These are phyloP conservation scores for Coemansia sp. DNA, from an alignment of 192 early-diverging fungal species.

Conservation along the genomic window DNA sequence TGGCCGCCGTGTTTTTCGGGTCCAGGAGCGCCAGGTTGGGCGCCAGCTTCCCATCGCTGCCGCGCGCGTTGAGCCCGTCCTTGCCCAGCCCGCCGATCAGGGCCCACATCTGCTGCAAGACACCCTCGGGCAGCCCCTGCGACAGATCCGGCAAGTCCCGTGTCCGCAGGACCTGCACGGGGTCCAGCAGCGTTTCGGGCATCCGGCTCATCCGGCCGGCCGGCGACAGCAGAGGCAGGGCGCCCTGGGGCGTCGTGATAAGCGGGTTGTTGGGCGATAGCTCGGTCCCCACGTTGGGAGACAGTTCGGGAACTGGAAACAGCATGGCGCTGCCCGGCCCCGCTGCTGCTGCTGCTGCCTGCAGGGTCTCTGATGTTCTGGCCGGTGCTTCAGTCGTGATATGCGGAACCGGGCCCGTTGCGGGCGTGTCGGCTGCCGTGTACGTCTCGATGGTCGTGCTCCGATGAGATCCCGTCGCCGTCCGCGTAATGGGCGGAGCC, in stretches of 20 bases:
- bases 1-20: constrained; percentile 17
- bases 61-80: not conserved
- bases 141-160: constrained; percentile 27
- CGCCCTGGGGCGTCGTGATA: constrained; percentile 9
- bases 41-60: constrained; percentile 9
- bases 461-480: too few relatives aligned
- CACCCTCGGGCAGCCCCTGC: constrained; percentile 26
- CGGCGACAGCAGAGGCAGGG: not conserved
- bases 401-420: too few relatives aligned
- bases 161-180: constrained; percentile 28
- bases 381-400: not conserved
- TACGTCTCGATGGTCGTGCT: too few relatives aligned
- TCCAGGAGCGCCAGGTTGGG: constrained; percentile 28
- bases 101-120: constrained; percentile 30
- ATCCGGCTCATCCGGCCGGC: not conserved
- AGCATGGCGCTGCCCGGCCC: constrained; percentile 5
- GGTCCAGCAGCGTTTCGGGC: constrained; percentile 13
- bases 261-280: constrained; percentile 20
- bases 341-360: not conserved
- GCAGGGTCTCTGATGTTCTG: not conserved
- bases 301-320: constrained; percentile 21
- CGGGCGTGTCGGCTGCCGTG: too few relatives aligned
- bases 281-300: constrained; percentile 7
- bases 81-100: constrained; percentile 14
- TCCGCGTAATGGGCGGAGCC: too few relatives aligned